Evolutionary conservation across 331 rosid species (phyloP).

Genomic region (Rhamnella rubrinervis): DNA sequence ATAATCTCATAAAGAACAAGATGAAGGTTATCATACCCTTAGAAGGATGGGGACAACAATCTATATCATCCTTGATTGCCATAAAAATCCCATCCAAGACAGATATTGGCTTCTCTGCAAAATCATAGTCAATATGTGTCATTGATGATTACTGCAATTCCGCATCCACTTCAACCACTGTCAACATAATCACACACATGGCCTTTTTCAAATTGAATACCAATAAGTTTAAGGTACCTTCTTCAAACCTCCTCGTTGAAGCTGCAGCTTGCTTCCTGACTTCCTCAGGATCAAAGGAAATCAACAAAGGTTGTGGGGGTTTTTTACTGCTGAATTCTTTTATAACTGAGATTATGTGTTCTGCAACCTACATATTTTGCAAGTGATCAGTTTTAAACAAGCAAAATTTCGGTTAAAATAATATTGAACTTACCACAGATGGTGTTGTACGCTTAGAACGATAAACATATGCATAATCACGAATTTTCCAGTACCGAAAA

Average conservation of each 20-base stretch:
- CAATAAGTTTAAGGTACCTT: slow-evolving; percentile 46
- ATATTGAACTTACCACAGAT: slow-evolving; percentile 49
- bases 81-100: slow-evolving; percentile 90
- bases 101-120: slow-evolving; percentile 72
- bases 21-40: slow-evolving; percentile 54
- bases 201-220: slow-evolving; percentile 1
- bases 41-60: slow-evolving; percentile 77
- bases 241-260: slow-evolving; percentile 80
- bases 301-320: slow-evolving; percentile 64
- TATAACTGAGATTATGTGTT: slow-evolving; percentile 60
- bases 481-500: slow-evolving; percentile 86
- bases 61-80: slow-evolving; percentile 97
- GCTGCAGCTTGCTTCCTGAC: slow-evolving; percentile 84
- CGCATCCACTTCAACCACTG: not conserved
- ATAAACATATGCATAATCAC: slow-evolving; percentile 90
- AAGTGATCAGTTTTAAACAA: slow-evolving; percentile 22
- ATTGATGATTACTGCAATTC: not conserved
- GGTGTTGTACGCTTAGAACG: slow-evolving; percentile 72
- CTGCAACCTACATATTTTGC: slow-evolving; percentile 59
- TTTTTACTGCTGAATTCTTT: slow-evolving; percentile 53
- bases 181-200: slow-evolving; percentile 3
- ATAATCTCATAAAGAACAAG: not conserved
- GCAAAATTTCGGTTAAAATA: slow-evolving; percentile 11
- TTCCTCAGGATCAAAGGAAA: slow-evolving; percentile 74
- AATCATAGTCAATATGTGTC: slow-evolving; percentile 24